Base-by-base conservation (phyloP, 148 eudicot species). In the Vaccinium macrocarpon region DNA sequence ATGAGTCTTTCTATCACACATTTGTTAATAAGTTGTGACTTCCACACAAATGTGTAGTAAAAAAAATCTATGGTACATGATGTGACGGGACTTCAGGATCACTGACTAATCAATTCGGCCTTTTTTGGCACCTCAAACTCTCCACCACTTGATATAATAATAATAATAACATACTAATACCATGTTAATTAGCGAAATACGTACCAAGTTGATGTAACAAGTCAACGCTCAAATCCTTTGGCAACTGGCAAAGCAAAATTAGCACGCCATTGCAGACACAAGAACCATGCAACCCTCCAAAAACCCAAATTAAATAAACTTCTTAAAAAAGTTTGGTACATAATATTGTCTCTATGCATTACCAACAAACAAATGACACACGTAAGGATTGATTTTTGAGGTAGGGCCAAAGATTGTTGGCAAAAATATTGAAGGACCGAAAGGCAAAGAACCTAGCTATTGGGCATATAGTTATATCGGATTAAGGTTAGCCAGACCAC, bases 191-290 rank as follows among this genome's bases (percentile, higher is more conserved):
- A 50, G 50, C 11, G 56, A 49, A 76, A 8, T 42, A 21, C 4
- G 19, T 18, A 16, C n/a, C 50, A 13, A 57, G 12, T 61, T 55
- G 70, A 14, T 74, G 51, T 42, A 11, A 32, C 0, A 57, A 84
- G 82, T 84, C 86, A 84, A 78, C 82, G 15, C 21, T 68, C 53
- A 32, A 32, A 78, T 1, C 64, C 79, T 32, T 51, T 42, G 46
- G 46, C 46, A 42, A 42, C 46, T 42, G 46, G 46, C 46, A 42
- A 49, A 46, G 78, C 75, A 19, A 64, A 50, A 61, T 19, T 50
- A 48, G 32, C 75, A 50, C 81, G 48, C 81, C 13, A 29, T 48
- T 51, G 62, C 35, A 29, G 46, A 21, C 81, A 29, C 72, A 84
- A 51, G 78, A 78, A 84, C 86, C 64, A 6, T 62, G 0, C 53